Percentiles rank a stretch among this genome's conserved stretches.
Evolutionary conservation across 1,284 basidiomycete species (phyloP).

Genomic region (Moesziomyces sp.): DNA sequence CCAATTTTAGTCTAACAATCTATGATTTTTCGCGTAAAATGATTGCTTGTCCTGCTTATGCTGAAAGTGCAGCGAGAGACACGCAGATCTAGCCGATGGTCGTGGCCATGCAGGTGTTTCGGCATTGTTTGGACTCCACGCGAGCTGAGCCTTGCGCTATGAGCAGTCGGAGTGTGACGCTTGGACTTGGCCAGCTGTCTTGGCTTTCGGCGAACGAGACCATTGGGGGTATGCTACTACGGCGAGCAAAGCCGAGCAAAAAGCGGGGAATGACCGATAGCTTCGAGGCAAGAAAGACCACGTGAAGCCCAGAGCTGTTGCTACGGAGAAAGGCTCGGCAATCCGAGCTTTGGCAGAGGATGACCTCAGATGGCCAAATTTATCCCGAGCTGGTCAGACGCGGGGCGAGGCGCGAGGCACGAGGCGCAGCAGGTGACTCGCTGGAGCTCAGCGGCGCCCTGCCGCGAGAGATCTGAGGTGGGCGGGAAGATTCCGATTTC

Average conservation of each 20-base stretch:
- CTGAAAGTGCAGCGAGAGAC: neutral
- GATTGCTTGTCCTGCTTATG: neutral
- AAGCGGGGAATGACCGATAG: neutral
- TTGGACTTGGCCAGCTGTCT: too few species aligned
- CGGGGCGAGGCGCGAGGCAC: too few species aligned
- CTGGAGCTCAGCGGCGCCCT: too few species aligned
- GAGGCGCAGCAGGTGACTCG: too few species aligned
- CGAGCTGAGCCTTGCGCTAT: neutral
- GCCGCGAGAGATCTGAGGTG: too few species aligned
- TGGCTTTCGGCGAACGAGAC: too few species aligned
- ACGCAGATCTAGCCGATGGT: conserved; percentile 1
- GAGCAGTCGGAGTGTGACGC: too few species aligned
- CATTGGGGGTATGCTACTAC: neutral
- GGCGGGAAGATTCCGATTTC: too few species aligned
- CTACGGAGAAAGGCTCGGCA: neutral
- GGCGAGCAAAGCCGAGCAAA: neutral
- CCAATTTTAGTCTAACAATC: too few species aligned
- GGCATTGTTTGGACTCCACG: neutral
- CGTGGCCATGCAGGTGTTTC: neutral
- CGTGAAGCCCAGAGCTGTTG: neutral
- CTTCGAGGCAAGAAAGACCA: neutral
- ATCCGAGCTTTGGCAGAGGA: neutral
- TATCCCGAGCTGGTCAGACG: too few species aligned
- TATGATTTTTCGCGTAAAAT: neutral
- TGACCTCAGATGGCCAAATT: conserved; percentile 8